Conservation (phyloP, 2,329 filamentous ascomycete species). For the Pseudogymnoascus sp. region DNA sequence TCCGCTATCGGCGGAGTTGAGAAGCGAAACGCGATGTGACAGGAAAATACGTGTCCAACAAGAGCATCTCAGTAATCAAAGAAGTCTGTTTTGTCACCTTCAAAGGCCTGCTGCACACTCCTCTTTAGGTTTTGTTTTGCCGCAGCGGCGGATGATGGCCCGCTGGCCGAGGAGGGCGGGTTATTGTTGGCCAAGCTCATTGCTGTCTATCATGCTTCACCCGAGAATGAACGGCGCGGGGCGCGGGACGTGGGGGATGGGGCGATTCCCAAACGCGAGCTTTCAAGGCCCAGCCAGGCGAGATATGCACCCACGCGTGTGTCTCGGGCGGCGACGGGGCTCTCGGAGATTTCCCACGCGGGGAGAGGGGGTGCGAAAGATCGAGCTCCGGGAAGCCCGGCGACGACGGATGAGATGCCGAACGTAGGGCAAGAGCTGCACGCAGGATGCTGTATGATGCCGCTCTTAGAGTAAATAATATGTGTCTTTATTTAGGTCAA, state of each 20-base stretch:
- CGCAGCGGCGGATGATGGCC: constrained; percentile 23
- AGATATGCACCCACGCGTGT: not conserved
- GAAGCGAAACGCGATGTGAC: not conserved
- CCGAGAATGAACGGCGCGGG: not conserved
- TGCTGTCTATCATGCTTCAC: not conserved
- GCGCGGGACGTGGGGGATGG: not conserved
- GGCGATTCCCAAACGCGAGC: not conserved
- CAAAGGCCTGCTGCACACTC: constrained; percentile 52
- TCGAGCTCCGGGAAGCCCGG: not conserved
- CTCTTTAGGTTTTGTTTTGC: constrained; percentile 44
- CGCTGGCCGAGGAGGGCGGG: constrained; percentile 26
- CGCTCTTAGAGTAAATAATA: not conserved
- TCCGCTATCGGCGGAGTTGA: constrained; percentile 1
- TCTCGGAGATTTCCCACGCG: not conserved
- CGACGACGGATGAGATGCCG: not conserved
- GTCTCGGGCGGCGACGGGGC: constrained; percentile 2
- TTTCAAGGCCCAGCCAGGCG: not conserved
- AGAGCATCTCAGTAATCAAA: constrained; percentile 13
- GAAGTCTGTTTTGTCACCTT: constrained; percentile 36
- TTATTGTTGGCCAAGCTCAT: constrained; percentile 22
- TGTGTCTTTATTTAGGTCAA: not conserved
- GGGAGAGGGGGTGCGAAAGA: not conserved
- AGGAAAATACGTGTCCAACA: constrained; percentile 12
- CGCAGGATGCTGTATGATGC: not conserved
- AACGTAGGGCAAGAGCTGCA: not conserved